Evolutionary conservation across 768 basidiomycete genomes (phyloP).

Genomic region (Lactifluus echinatus): DNA sequence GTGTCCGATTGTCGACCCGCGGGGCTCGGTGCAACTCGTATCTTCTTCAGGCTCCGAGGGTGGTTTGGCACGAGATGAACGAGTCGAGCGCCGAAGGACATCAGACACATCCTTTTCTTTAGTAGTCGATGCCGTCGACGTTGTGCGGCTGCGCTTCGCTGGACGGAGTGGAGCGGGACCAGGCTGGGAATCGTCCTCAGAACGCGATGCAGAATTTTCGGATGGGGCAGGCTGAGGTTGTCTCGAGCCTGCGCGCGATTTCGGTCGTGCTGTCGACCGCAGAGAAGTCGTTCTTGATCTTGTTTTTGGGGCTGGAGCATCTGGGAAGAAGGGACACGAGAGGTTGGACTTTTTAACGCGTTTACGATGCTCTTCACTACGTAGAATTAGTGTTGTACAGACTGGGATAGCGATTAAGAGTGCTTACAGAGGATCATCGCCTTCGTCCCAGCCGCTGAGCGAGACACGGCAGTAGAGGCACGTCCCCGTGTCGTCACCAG

Average conservation of each 20-base stretch:
- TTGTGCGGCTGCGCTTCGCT: conserved; percentile 12
- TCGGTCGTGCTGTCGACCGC: conserved; percentile 25
- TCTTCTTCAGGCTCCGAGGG: conserved; percentile 18
- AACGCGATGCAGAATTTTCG: conserved; percentile 11
- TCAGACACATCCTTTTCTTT: conserved; percentile 8
- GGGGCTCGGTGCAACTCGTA: conserved; percentile 24
- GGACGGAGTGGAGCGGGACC: conserved; percentile 4
- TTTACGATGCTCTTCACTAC: conserved; percentile 67
- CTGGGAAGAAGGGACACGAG: conserved; percentile 38
- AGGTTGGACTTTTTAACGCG: conserved; percentile 44
- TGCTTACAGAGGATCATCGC: conserved; percentile 83
- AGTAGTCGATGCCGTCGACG: background rate
- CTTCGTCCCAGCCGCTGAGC: conserved; percentile 79
- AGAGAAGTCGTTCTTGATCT: conserved; percentile 21
- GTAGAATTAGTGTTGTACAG: conserved; percentile 7
- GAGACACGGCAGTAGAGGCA: conserved; percentile 80
- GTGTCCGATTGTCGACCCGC: conserved; percentile 20
- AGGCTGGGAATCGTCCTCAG: conserved; percentile 14
- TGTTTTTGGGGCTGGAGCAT: conserved; percentile 17
- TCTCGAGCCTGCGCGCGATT: conserved; percentile 16
- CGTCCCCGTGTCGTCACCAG: conserved; percentile 69
- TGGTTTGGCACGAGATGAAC: conserved; percentile 13
- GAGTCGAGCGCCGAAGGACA: conserved; percentile 20
- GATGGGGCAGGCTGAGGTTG: conserved; percentile 5
- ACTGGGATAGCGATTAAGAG: background rate